phyloP scores from a whole-genome alignment of 2,329 filamentous ascomycete genomes.

The Botrytis medusae region DNA sequence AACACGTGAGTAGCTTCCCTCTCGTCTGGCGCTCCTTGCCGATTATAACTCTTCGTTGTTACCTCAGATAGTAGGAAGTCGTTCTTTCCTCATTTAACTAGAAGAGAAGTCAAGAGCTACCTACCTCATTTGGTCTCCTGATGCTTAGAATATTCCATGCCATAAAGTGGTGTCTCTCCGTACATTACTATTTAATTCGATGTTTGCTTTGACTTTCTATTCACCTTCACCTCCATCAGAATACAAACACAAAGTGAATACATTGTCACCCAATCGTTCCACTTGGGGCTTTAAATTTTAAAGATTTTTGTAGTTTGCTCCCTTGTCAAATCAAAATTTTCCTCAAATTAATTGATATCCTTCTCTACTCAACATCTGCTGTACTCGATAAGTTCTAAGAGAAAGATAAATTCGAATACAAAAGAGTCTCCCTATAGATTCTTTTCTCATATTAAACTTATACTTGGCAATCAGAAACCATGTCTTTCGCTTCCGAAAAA shows the following conservation, averaged over 20 bases:
- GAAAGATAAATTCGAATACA: background rate
- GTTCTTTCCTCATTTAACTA: background rate
- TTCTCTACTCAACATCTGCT: background rate
- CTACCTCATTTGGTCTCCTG: background rate
- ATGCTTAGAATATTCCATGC: background rate
- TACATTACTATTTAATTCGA: background rate
- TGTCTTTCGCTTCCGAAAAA: constrained; percentile 7
- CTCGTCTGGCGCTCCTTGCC: background rate
- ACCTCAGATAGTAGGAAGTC: background rate
- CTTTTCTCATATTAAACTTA: background rate
- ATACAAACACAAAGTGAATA: background rate
- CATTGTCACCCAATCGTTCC: background rate
- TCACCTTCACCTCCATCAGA: background rate
- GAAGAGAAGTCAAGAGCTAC: background rate
- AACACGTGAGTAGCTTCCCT: background rate
- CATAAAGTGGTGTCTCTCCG: background rate
- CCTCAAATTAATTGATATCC: background rate
- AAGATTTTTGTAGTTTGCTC: background rate
- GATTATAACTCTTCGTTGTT: background rate
- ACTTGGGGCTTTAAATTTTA: background rate
- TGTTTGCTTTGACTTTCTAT: background rate
- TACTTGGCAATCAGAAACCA: background rate
- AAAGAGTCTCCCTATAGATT: background rate
- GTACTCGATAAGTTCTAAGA: background rate
- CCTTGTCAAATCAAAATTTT: background rate